These are phyloP conservation scores for Hebeloma cylindrosporum DNA, from an alignment of 768 basidiomycete species.

Conservation along the genomic window DNA sequence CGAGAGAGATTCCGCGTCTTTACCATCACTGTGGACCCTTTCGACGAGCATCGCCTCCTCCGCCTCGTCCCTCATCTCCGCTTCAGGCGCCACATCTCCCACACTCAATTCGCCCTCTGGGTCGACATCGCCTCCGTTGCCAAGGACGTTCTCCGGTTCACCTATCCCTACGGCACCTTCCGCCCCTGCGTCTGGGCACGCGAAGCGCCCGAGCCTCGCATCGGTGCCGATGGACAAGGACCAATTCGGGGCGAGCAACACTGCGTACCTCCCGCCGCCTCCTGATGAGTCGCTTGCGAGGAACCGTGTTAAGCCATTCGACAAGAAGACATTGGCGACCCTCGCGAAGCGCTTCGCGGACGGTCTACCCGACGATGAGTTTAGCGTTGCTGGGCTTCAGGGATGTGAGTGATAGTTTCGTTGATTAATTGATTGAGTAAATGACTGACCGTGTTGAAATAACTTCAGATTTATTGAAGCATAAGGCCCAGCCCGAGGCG, in stretches of 20 bases:
- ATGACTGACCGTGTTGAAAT: constrained; percentile 3
- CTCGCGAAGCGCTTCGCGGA: constrained; percentile 81
- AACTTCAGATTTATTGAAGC: constrained; percentile 68
- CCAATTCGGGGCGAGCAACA: constrained; percentile 57
- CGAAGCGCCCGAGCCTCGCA: neutral
- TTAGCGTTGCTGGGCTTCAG: constrained; percentile 87
- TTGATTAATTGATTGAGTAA: constrained; percentile 13
- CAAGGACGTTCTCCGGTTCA: constrained; percentile 19
- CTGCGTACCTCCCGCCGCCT: constrained; percentile 63
- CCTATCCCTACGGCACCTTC: constrained; percentile 11
- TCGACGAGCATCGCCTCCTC: constrained; percentile 45
- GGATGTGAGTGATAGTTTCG: constrained; percentile 64
- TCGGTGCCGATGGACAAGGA: constrained; percentile 23
- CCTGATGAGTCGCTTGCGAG: constrained; percentile 57
- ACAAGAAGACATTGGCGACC: constrained; percentile 58
- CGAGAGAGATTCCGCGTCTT: no score
- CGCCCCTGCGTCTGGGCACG: neutral
- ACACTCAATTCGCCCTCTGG: constrained; percentile 3
- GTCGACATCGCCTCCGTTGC: constrained; percentile 21
- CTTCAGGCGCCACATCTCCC: constrained; percentile 10
- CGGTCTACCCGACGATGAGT: constrained; percentile 79
- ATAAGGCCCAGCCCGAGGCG: constrained; percentile 79
- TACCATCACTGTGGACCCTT: constrained; percentile 38
- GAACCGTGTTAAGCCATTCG: constrained; percentile 64
- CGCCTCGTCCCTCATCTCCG: constrained; percentile 37